Evolutionary conservation across 2,329 filamentous ascomycete genomes (phyloP), one percentile per base, ranked within the genome.

Genomic region (Nemania abortiva): DNA sequence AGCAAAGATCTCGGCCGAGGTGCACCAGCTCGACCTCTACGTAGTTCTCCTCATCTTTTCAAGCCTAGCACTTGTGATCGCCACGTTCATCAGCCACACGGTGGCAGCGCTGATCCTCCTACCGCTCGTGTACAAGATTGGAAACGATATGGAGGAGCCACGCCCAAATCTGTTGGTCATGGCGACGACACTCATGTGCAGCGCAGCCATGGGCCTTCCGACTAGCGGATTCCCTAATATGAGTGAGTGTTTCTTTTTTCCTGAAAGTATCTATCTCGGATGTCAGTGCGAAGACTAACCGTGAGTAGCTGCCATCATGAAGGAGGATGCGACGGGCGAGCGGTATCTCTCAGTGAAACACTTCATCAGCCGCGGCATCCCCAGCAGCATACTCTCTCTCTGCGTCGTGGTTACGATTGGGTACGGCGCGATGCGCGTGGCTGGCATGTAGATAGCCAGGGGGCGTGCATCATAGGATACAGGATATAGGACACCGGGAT

Each of bases 201-300:
- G 92, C 73, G 95, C 95, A n/a, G 96, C 94, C 1, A 99, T 99
- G 96, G 96, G 91, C 13, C 82, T 99, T 81, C 96, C 96, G 2
- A 99, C 96, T 0, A 95, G 91, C 79, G 97, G 96, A 9, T 99
- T 99, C 83, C 96, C 96, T 1, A 99, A 99, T 75, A 99, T 99
- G 96, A 99, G 95, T 97, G 89, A 87, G 94, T 92, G 45, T 57
- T 59, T 64, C 27, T 29, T 53, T 20, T 6, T 22, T 11, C 6
- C 10, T 3, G 5, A 27, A 5, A 27, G 24, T 27, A 27, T 27
- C 3, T 27, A 10, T 18, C 37, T 15, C 20, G 24, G 27, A 58
- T 20, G 13, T 27, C 31, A 53, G 50, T 61, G n/a, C 39, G 47
- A 27, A 56, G 52, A 62, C 75, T 75, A 54, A 74, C 55, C 6